phyloP scores from a whole-genome alignment of 495 filamentous ascomycete species.

The Annulohypoxylon moriforme region DNA sequence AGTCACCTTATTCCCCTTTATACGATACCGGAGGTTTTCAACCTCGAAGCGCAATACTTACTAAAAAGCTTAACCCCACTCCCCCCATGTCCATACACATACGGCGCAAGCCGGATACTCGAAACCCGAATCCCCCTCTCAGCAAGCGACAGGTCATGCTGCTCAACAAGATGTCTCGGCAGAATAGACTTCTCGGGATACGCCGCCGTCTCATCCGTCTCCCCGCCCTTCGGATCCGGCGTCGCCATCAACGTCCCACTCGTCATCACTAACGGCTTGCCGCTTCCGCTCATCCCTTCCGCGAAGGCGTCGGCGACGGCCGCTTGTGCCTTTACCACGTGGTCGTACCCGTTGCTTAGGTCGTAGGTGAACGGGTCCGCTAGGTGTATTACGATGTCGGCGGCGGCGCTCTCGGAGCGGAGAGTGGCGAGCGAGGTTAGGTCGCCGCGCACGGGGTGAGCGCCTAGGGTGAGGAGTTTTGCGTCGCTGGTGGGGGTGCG shows the following conservation, averaged over 20 bases:
- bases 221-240: conserved; percentile 46
- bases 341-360: conserved; percentile 42
- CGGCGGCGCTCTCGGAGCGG: conserved; percentile 43
- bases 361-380: conserved; percentile 43
- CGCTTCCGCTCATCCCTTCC: conserved; percentile 44
- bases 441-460: conserved; percentile 51
- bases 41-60: neutral
- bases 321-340: conserved; percentile 43
- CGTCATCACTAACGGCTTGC: conserved; percentile 52
- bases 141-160: conserved; percentile 39
- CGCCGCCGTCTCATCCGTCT: conserved; percentile 51
- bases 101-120: conserved; percentile 54
- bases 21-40: neutral
- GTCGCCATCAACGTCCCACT: conserved; percentile 49
- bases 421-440: conserved; percentile 51
- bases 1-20: neutral
- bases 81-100: conserved; percentile 56
- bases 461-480: conserved; percentile 51
- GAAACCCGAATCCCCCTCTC: conserved; percentile 48
- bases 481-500: conserved; percentile 48
- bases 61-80: conserved; percentile 50
- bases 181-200: conserved; percentile 34
- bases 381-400: conserved; percentile 55
- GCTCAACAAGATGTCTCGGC: conserved; percentile 44
- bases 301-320: conserved; percentile 52